Evolutionary conservation across 2,329 filamentous ascomycete species (phyloP).

Genomic region (Chaetomium olivaceum): DNA sequence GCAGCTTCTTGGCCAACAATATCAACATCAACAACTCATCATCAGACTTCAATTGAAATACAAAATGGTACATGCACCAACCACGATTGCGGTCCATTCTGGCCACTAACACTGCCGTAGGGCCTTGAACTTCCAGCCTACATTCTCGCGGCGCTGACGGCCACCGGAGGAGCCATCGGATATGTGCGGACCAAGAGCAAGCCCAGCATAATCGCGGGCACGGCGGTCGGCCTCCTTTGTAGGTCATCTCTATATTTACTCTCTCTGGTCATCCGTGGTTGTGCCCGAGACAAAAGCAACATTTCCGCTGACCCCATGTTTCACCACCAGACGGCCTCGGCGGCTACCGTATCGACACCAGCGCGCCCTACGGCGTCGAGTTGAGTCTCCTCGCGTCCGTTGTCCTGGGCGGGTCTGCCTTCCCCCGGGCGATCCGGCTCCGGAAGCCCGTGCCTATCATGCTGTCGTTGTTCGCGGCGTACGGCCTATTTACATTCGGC

Average conservation of each 20-base stretch:
- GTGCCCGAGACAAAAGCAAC: not conserved
- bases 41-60: not conserved
- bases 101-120: slow-evolving; percentile 18
- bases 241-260: slow-evolving; percentile 33
- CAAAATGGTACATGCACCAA: slow-evolving; percentile 19
- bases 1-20: slow-evolving; percentile 6
- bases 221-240: slow-evolving; percentile 73
- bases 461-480: slow-evolving; percentile 75
- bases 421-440: slow-evolving; percentile 81
- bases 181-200: slow-evolving; percentile 82
- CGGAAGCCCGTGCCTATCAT: slow-evolving; percentile 82
- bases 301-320: slow-evolving; percentile 9
- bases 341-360: slow-evolving; percentile 74
- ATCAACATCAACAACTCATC: slow-evolving; percentile 16
- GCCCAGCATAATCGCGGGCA: slow-evolving; percentile 81
- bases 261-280: not conserved
- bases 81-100: not conserved
- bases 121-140: slow-evolving; percentile 61
- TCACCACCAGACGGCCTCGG: slow-evolving; percentile 67
- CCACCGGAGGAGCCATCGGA: slow-evolving; percentile 82
- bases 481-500: slow-evolving; percentile 79
- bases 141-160: slow-evolving; percentile 77
- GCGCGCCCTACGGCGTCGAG: slow-evolving; percentile 80
- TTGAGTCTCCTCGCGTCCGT: slow-evolving; percentile 83
- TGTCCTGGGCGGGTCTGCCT: slow-evolving; percentile 79